phyloP scores from a whole-genome alignment of 371 early-diverging fungal genomes.

The Vittaforma corneae region DNA sequence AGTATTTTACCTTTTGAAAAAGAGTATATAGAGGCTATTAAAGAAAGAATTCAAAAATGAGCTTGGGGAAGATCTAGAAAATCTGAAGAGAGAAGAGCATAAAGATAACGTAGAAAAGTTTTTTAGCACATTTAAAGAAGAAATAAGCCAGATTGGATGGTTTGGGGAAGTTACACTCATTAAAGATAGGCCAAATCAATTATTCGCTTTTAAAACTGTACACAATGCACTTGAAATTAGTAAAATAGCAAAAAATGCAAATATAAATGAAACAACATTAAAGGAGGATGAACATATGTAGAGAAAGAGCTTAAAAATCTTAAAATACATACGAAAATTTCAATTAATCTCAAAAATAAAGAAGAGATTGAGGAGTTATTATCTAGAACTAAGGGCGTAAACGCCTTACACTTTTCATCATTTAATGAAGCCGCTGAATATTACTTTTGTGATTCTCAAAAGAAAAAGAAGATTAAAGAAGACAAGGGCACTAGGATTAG shows the following conservation, averaged over 20 bases:
- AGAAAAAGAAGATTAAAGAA: constrained; percentile 26
- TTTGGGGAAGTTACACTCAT: constrained; percentile 34
- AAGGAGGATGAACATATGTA: neutral
- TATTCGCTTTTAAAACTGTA: constrained; percentile 30
- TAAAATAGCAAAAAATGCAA: neutral
- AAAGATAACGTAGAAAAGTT: constrained; percentile 31
- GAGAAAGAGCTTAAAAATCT: neutral
- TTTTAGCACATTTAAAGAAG: constrained; percentile 19
- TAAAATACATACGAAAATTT: neutral
- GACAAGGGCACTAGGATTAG: constrained; percentile 39
- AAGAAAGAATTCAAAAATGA: neutral
- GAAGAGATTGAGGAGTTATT: neutral
- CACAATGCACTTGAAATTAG: constrained; percentile 1
- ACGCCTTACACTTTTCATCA: constrained; percentile 18
- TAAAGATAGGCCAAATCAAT: constrained; percentile 20
- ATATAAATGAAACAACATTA: neutral
- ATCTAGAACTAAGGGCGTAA: constrained; percentile 6
- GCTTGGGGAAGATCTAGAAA: neutral
- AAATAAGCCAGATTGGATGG: constrained; percentile 23
- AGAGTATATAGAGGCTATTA: constrained; percentile 8
- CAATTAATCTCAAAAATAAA: neutral
- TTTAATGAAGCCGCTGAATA: constrained; percentile 42
- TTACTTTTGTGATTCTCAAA: constrained; percentile 38
- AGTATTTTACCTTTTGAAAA: constrained; percentile 46
- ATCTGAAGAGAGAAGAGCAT: constrained; percentile 16